These are phyloP conservation scores for Pisolithus marmoratus DNA, from an alignment of 768 basidiomycete species.

Conservation along the genomic window DNA sequence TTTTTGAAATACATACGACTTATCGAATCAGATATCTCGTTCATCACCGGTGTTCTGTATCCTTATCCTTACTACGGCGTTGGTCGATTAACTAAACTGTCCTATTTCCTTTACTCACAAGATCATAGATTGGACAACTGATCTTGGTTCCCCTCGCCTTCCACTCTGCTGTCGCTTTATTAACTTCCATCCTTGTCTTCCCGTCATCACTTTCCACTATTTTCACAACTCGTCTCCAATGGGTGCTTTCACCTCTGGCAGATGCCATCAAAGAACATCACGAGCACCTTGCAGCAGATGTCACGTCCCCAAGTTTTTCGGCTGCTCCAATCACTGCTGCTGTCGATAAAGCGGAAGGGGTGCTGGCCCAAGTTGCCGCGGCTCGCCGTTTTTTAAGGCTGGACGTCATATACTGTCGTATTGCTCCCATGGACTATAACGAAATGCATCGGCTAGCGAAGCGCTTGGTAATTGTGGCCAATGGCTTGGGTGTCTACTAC, in stretches of 20 bases:
- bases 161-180: conserved; percentile 52
- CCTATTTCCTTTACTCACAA: background rate
- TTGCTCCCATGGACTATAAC: conserved; percentile 51
- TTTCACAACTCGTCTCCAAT: conserved; percentile 47
- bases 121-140: conserved; percentile 39
- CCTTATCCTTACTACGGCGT: conserved; percentile 61
- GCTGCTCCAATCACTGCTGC: conserved; percentile 27
- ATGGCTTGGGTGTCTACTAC: conserved; percentile 62
- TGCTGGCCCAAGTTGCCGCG: conserved; percentile 47
- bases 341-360: conserved; percentile 38
- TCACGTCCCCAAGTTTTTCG: conserved; percentile 32
- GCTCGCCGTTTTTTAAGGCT: conserved; percentile 46
- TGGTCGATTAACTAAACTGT: conserved; percentile 9
- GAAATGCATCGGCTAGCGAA: conserved; percentile 45
- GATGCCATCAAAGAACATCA: conserved; percentile 42
- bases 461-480: conserved; percentile 49
- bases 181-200: conserved; percentile 50
- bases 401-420: conserved; percentile 58
- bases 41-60: conserved; percentile 54
- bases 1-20: background rate
- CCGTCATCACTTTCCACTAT: conserved; percentile 56
- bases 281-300: conserved; percentile 36
- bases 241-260: conserved; percentile 44
- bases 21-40: conserved; percentile 42
- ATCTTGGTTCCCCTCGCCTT: conserved; percentile 55